Evolutionary conservation across 2,329 filamentous ascomycete genomes (phyloP), one percentile per base, ranked within the genome.

Genomic region (Bertia moriformis): DNA sequence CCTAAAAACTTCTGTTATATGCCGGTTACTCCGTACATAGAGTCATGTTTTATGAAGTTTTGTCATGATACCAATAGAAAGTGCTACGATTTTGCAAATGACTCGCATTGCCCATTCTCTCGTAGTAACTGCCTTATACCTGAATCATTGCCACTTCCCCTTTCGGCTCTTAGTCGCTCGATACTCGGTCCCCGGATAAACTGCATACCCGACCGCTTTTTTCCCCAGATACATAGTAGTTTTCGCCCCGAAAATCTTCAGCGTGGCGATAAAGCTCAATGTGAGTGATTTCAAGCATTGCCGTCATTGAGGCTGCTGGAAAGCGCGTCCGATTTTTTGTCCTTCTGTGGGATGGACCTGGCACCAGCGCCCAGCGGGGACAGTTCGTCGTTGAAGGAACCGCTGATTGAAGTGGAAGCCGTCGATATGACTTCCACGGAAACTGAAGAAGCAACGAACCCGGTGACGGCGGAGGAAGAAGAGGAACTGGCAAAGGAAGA

Each of bases 11-110:
- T 35, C 10, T 7, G 10, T 35, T 7, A 12, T 10, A 35, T 17
- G 22, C 7, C 22, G 7, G 7, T 7, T 10, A 27, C 7, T 27
- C 7, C 22, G 22, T 27, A 27, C 22, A 27, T 27, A n/a, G 7
- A n/a, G 22, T 10, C 7, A 35, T 35, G 10, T 10, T 35, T 35
- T 13, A 12, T 35, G 32, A 12, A 10, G 10, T 7, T 35, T 18
- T 35, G 32, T 35, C 15, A 12, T 35, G 32, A 35, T 35, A 35
- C 32, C 32, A 35, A 35, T 35, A 35, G 32, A 35, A 18, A 35
- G 7, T 27, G 22, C n/a, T 7, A 27, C n/a, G 24, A 29, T 29
- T 29, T 29, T 29, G n/a, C n/a, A 10, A 29, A 29, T 29, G n/a
- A n/a, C n/a, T n/a, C n/a, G n/a, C n/a, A n/a, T n/a, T n/a, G n/a